Base-by-base conservation (phyloP, 2,329 filamentous ascomycete genomes). In the Lecanicillium sp. region DNA sequence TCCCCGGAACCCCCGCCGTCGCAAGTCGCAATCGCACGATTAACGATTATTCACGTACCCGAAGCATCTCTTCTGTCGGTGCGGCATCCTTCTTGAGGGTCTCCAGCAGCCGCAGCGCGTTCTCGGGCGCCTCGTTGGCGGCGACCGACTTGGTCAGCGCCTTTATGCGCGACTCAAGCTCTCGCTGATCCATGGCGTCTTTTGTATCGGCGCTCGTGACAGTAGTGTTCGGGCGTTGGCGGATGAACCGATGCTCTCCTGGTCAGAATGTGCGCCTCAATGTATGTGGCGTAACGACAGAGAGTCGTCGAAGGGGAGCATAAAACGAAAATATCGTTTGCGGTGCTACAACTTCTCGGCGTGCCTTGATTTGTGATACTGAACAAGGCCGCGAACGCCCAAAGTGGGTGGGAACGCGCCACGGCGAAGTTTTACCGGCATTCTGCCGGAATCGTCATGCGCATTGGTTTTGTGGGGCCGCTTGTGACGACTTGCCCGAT, bases 61-160 rank as follows among this genome's bases (percentile, higher is more conserved):
- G 83, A 55, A 98, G 74, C 58, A 95, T 79, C 57, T 96, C 89
- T 69, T 98, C 93, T 3, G 87, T 93, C 9, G 90, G 87, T 39
- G 80, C 78, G 29, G 91, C 83, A 53, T 87, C 86, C 60, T 84
- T 83, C 69, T 91, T 87, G 32, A 97, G 75, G 43, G 84, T 80
- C 59, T 85, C 83, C 45, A 98, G 73, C 52, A 97, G 75, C 44
- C 78, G 74, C 48, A 94, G 72, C 43, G 95, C 78, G 52, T 80
- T 85, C 33, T 83, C 69, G 21, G 87, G 62, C 4, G 90, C 81
- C 60, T 95, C 87, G 61, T 87, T 87, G 49, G 83, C 81, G 39
- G 75, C 73, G 36, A 87, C 75, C 20, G 88, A 87, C 71, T 95
- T 95, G 58, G 78, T 80, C 61, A 97, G 78, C 62, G 84, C 81